Base-by-base conservation (phyloP, 805 yeast genomes). In the Yarrowia sp. region DNA sequence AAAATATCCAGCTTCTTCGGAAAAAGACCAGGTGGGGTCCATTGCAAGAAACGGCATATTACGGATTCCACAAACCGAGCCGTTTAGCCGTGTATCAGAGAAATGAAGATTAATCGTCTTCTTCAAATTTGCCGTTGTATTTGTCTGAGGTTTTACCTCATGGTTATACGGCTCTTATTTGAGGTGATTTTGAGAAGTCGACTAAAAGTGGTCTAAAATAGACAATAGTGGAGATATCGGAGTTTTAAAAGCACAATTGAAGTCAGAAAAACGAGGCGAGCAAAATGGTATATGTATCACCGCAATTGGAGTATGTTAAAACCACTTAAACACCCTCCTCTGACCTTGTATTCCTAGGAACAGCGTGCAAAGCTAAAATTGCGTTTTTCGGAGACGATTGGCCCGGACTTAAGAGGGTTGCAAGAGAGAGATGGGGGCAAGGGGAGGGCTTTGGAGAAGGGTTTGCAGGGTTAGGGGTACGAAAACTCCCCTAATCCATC, bases 321-420 rank as follows among this genome's bases (percentile, higher is more conserved):
- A 19, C 61, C 12, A 26, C 35, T 11, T 35, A 15, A 32, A 7
- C 7, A 9, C 5, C 5, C 10, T 14, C 15, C 11, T 38, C 5
- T 38, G n/a, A 15, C 3, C 12, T 32, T 58, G 14, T 38, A 53
- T 38, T 35, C 12, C 59, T 53, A 45, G 41, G 41, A 56, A 56
- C 64, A 56, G 50, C 41, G 40, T 46, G 26, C 14, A 32, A 56
- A 56, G 40, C 16, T 56, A 8, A 56, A 56, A 56, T 56, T 43
- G 49, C 49, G 49, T 56, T 56, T 43, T 56, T 56, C 64, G 64
- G 64, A 56, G 48, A 43, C 49, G 64, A 59, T 59, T 59, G 65
- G 65, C 65, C 45, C 65, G 52, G 65, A 59, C 52, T 45, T 59
- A 59, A 45, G 42, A 7, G 41, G 14, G 16, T 3, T 43, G 32